phyloP scores from a whole-genome alignment of 2,329 filamentous ascomycete species.

The Fusarium redolens region DNA sequence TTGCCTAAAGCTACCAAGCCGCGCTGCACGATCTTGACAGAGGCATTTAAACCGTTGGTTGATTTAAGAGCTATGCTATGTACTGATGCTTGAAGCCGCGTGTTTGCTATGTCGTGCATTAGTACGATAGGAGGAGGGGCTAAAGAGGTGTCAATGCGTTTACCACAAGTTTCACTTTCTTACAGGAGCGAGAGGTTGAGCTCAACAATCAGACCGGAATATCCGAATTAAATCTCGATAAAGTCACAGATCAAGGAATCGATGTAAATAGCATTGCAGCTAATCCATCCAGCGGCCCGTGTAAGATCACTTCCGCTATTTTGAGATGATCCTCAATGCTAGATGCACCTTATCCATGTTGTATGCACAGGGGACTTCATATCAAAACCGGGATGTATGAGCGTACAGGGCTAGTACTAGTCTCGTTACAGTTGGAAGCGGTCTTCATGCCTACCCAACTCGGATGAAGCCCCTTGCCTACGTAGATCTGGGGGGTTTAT shows the following conservation, averaged over 20 bases:
- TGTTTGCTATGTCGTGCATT: conserved; percentile 20
- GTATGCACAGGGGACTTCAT: conserved; percentile 6
- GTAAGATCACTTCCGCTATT: conserved; percentile 18
- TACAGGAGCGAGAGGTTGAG: background rate
- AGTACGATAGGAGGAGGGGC: background rate
- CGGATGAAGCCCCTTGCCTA: conserved; percentile 12
- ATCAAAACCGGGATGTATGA: conserved; percentile 20
- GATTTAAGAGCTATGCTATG: background rate
- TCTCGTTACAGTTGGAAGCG: conserved; percentile 25
- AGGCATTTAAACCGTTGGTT: conserved; percentile 5
- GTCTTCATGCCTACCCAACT: conserved; percentile 16
- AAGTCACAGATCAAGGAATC: background rate
- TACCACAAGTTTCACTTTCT: conserved; percentile 7
- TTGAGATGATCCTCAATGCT: conserved; percentile 31
- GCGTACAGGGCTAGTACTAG: conserved; percentile 12
- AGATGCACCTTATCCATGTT: conserved; percentile 8
- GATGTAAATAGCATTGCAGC: conserved; percentile 13
- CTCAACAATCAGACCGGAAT: conserved; percentile 25
- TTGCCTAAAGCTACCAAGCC: conserved; percentile 21
- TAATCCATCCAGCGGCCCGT: conserved; percentile 4
- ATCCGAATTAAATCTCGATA: conserved; percentile 15
- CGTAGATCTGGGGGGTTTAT: conserved; percentile 18
- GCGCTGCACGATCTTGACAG: conserved; percentile 1
- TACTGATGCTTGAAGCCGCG: background rate
- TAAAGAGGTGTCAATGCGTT: conserved; percentile 13